Percentiles rank a stretch among this genome's conserved stretches.
Evolutionary conservation across 2,329 filamentous ascomycete genomes (phyloP).

Genomic region (Diaporthe velutina): DNA sequence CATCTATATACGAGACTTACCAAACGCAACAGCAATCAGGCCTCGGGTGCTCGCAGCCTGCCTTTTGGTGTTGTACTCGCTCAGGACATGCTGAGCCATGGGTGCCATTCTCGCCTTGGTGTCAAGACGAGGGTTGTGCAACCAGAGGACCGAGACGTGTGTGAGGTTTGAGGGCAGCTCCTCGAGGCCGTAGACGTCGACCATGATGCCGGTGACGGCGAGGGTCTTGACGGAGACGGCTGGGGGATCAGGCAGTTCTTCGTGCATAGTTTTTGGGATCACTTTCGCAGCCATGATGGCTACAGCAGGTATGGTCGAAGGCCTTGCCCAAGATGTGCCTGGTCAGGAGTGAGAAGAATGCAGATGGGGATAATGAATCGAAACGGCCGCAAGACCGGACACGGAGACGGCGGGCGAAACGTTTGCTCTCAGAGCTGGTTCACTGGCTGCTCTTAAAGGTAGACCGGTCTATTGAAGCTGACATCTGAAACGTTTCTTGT

Average conservation of each 20-base stretch:
- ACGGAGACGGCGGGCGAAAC: not conserved
- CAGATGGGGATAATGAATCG: not conserved
- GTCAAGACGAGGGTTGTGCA: slow-evolving; percentile 84
- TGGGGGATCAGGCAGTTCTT: slow-evolving; percentile 53
- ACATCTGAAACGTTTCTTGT: not conserved
- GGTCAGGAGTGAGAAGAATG: not conserved
- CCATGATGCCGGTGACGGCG: slow-evolving; percentile 82
- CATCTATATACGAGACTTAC: not conserved
- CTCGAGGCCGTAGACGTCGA: slow-evolving; percentile 84
- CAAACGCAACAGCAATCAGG: slow-evolving; percentile 83
- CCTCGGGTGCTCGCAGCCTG: slow-evolving; percentile 58
- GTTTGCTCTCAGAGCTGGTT: not conserved
- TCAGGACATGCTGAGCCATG: slow-evolving; percentile 77
- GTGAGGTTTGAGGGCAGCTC: slow-evolving; percentile 71
- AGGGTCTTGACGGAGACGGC: slow-evolving; percentile 74
- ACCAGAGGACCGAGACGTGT: slow-evolving; percentile 85
- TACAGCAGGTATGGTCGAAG: not conserved
- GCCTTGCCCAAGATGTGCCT: not conserved
- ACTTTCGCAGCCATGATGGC: slow-evolving; percentile 1
- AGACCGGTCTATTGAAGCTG: not conserved
- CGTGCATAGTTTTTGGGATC: slow-evolving; percentile 41
- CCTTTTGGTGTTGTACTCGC: slow-evolving; percentile 71
- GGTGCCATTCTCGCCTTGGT: slow-evolving; percentile 80
- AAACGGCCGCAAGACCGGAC: not conserved
- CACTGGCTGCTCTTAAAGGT: not conserved